Percentiles rank a stretch among this genome's conserved stretches.
Conservation (phyloP, 441 rosid genomes). For the Erysimum cheiri region DNA sequence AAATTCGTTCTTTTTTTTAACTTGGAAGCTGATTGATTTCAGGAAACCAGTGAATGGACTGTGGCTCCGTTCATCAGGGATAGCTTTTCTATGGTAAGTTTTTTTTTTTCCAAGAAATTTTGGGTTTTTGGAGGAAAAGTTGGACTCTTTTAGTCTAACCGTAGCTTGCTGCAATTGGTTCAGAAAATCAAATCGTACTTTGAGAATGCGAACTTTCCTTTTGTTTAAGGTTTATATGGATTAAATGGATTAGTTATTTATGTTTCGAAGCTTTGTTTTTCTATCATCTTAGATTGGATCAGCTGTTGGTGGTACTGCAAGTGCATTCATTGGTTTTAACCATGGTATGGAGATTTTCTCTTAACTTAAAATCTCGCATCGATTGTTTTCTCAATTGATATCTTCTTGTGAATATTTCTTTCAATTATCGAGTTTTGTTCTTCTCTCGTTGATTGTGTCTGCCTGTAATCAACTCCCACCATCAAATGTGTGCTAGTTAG, state of each 20-base stretch:
- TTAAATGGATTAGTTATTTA: neutral
- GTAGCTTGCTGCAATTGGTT: neutral
- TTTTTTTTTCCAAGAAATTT: neutral
- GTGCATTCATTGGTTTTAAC: constrained; percentile 91
- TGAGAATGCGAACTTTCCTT: neutral
- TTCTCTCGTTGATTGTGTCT: constrained; percentile 17
- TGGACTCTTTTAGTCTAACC: neutral
- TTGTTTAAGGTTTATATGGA: neutral
- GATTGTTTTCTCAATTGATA: neutral
- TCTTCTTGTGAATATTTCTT: constrained; percentile 7
- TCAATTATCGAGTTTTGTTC: neutral
- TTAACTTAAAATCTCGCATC: neutral
- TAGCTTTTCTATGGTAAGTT: constrained; percentile 87
- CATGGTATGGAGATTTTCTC: constrained; percentile 58
- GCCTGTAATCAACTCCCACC: neutral
- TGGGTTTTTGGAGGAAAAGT: neutral
- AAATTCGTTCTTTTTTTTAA: neutral
- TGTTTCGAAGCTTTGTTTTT: constrained; percentile 21
- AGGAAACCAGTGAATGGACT: constrained; percentile 92
- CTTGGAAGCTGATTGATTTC: constrained; percentile 40
- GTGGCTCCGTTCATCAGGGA: constrained; percentile 82
- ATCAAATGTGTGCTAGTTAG: neutral
- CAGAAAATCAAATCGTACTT: too few species aligned
- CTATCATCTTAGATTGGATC: constrained; percentile 73
- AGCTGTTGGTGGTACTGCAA: constrained; percentile 87